phyloP scores from a whole-genome alignment of 2,329 filamentous ascomycete species.

The Ustulina deusta region DNA sequence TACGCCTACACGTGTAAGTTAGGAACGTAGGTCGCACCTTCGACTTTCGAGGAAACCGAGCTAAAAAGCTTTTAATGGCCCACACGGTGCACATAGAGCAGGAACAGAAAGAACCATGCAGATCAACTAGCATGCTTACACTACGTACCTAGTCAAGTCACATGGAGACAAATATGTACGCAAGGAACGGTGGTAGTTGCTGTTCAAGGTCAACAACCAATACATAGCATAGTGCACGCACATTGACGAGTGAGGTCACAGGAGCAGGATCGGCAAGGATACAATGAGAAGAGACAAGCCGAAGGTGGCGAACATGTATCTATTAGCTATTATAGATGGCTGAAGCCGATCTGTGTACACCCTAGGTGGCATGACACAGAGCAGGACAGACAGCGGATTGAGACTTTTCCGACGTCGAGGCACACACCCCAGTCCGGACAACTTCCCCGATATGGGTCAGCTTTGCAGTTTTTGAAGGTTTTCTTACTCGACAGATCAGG shows the following conservation, averaged over 20 bases:
- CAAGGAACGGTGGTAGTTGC: too few relatives aligned
- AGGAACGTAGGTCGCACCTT: neutral
- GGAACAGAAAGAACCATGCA: too few relatives aligned
- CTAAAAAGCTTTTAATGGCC: too few relatives aligned
- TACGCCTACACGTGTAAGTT: neutral
- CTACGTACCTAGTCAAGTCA: too few relatives aligned
- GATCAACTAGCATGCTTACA: too few relatives aligned
- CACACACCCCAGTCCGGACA: slow-evolving; percentile 17
- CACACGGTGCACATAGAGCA: too few relatives aligned
- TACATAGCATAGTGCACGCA: too few relatives aligned
- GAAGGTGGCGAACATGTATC: slow-evolving; percentile 39
- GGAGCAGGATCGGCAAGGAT: neutral
- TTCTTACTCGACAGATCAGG: slow-evolving; percentile 32
- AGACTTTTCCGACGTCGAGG: slow-evolving; percentile 40
- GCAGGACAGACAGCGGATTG: slow-evolving; percentile 43
- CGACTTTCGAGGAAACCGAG: too few relatives aligned
- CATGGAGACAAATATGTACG: too few relatives aligned
- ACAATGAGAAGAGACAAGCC: neutral
- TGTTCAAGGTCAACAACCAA: too few relatives aligned
- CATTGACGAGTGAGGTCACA: too few relatives aligned
- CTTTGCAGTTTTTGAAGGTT: slow-evolving; percentile 25
- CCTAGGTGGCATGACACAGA: slow-evolving; percentile 46
- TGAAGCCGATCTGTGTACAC: slow-evolving; percentile 41
- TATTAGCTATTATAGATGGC: slow-evolving; percentile 54
- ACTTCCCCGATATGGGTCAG: slow-evolving; percentile 20